phyloP scores from a whole-genome alignment of 495 filamentous ascomycete genomes.

The Aspergillus coremiiformis region DNA sequence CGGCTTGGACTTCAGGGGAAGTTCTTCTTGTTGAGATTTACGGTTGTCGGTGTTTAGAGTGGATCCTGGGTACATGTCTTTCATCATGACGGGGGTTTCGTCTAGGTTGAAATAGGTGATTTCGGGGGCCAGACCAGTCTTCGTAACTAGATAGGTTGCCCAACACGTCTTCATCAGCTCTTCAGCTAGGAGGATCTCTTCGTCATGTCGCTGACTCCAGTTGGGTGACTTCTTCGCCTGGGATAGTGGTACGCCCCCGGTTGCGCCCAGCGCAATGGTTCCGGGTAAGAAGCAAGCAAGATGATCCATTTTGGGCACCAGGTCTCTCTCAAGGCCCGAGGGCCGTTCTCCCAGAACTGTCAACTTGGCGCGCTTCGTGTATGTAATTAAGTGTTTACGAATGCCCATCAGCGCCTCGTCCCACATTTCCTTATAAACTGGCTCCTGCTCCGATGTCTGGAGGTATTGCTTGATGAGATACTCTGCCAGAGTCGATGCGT shows the following conservation, averaged over 20 bases:
- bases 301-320: slow-evolving; percentile 95
- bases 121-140: slow-evolving; percentile 84
- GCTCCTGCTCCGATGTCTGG: slow-evolving; percentile 81
- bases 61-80: slow-evolving; percentile 34
- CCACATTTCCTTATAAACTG: slow-evolving; percentile 88
- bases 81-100: slow-evolving; percentile 38
- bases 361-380: slow-evolving; percentile 69
- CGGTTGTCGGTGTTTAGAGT: slow-evolving; percentile 17
- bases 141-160: slow-evolving; percentile 86
- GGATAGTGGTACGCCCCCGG: slow-evolving; percentile 63
- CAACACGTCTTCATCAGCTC: slow-evolving; percentile 97
- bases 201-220: slow-evolving; percentile 76
- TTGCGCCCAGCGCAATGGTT: slow-evolving; percentile 84
- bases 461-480: slow-evolving; percentile 96
- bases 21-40: slow-evolving; percentile 19
- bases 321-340: slow-evolving; percentile 51
- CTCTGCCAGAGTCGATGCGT: slow-evolving; percentile 40
- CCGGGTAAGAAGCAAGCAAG: slow-evolving; percentile 96
- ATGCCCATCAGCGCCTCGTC: slow-evolving; percentile 77
- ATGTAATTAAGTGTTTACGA: slow-evolving; percentile 84
- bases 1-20: slow-evolving; percentile 29
- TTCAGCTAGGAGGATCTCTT: slow-evolving; percentile 75
- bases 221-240: slow-evolving; percentile 60
- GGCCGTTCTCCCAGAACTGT: slow-evolving; percentile 86
- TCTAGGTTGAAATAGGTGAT: slow-evolving; percentile 82